Evolutionary conservation across 768 basidiomycete genomes (phyloP).

Genomic region (Suillus paluster): DNA sequence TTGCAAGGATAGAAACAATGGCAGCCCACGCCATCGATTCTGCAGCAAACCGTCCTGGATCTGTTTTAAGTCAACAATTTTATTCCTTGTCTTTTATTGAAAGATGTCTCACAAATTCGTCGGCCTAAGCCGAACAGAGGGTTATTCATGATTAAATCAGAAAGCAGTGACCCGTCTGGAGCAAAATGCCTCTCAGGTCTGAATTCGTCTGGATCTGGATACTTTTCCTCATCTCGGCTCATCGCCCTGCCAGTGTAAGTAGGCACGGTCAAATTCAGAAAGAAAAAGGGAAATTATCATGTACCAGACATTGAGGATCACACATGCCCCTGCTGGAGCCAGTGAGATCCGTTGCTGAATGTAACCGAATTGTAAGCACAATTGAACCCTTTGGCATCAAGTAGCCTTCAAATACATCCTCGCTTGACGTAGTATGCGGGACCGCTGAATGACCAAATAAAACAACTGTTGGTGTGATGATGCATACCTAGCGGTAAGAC

Average conservation of each 20-base stretch:
- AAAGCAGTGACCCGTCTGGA: slow-evolving; percentile 13
- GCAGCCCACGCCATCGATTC: slow-evolving; percentile 10
- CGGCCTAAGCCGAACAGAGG: slow-evolving; percentile 12
- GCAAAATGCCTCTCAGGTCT: slow-evolving; percentile 38
- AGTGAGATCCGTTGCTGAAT: not conserved
- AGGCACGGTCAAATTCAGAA: not conserved
- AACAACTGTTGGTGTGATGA: not conserved
- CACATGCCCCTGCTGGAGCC: slow-evolving; percentile 18
- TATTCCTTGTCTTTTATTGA: too few relatives aligned
- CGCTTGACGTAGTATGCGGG: slow-evolving; percentile 36
- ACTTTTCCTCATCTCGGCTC: slow-evolving; percentile 25
- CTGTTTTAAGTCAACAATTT: not conserved
- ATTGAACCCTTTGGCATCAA: slow-evolving; percentile 61
- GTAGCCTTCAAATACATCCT: slow-evolving; percentile 47
- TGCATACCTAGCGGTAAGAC: slow-evolving; percentile 25
- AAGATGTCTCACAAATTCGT: slow-evolving; percentile 9
- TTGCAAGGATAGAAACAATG: slow-evolving; percentile 21
- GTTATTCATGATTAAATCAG: not conserved
- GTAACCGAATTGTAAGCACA: not conserved
- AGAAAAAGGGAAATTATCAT: not conserved
- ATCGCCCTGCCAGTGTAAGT: slow-evolving; percentile 28
- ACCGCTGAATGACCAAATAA: slow-evolving; percentile 18
- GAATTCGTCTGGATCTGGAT: slow-evolving; percentile 36
- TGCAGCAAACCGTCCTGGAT: slow-evolving; percentile 12
- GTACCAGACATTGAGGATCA: slow-evolving; percentile 26